These are phyloP conservation scores for Penstemon barbatus DNA, from an alignment of 257 asterid species.

Conservation along the genomic window DNA sequence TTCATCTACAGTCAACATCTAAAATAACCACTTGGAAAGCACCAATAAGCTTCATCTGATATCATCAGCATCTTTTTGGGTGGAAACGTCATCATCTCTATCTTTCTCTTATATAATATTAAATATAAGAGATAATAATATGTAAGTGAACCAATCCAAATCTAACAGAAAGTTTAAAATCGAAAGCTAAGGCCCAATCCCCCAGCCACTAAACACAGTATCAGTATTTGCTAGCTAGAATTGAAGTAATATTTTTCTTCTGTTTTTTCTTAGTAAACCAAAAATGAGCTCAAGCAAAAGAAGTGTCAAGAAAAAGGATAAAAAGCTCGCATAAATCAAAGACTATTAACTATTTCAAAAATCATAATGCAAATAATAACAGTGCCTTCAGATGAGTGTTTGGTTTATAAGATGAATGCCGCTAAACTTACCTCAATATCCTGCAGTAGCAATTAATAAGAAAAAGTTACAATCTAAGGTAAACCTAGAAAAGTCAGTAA, in stretches of 20 bases:
- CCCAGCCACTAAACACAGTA: neutral
- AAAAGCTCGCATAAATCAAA: neutral
- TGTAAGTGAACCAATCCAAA: neutral
- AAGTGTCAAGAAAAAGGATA: neutral
- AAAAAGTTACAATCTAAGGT: slow-evolving; percentile 1
- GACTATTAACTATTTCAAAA: neutral
- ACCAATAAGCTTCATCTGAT: slow-evolving; percentile 2
- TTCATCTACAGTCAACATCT: neutral
- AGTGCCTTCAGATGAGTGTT: neutral
- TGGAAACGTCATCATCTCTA: neutral
- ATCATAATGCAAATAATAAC: slow-evolving; percentile 3
- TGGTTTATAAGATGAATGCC: neutral
- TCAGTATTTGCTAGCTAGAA: neutral
- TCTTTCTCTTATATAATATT: neutral
- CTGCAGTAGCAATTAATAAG: neutral
- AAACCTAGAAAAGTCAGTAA: neutral
- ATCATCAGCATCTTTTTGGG: neutral
- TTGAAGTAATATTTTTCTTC: neutral
- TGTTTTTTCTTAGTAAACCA: neutral
- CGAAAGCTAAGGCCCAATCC: slow-evolving; percentile 18
- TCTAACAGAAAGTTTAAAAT: neutral
- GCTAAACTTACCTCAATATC: slow-evolving; percentile 11
- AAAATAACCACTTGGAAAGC: neutral
- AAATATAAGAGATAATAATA: neutral
- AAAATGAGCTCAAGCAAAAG: neutral